Conservation (phyloP, 202 grass and related monocot species). For the Zizania palustris region DNA sequence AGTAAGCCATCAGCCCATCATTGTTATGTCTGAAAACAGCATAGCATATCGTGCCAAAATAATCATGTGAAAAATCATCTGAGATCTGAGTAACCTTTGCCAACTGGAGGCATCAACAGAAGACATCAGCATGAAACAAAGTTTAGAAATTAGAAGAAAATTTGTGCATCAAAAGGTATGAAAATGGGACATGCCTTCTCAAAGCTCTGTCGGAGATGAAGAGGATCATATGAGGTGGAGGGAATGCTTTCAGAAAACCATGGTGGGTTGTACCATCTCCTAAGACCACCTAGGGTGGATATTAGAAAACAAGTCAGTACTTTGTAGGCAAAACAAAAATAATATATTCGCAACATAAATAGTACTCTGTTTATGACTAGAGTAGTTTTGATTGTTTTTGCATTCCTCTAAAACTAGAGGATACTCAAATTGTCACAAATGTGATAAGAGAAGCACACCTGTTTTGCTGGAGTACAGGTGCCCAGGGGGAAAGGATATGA, state of each 20-base stretch:
- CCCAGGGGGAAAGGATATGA: conserved; percentile 91
- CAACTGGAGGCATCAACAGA: conserved; percentile 33
- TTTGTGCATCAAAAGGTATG: conserved; percentile 24
- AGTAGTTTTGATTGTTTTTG: neutral
- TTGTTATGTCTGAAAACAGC: neutral
- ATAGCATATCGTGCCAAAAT: conserved; percentile 7
- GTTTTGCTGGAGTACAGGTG: conserved; percentile 97
- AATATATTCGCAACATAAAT: conserved; percentile 17
- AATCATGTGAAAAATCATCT: conserved; percentile 15
- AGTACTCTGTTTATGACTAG: neutral
- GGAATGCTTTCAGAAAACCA: conserved; percentile 89
- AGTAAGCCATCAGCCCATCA: conserved; percentile 20
- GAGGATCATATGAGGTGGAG: conserved; percentile 80
- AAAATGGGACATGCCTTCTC: conserved; percentile 67
- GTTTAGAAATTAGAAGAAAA: neutral
- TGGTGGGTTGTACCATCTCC: conserved; percentile 92
- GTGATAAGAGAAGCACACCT: conserved; percentile 54
- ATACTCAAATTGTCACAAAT: conserved; percentile 19
- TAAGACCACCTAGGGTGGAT: conserved; percentile 59
- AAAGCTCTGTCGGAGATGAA: conserved; percentile 69
- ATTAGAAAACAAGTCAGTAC: conserved; percentile 23
- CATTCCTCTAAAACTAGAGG: neutral
- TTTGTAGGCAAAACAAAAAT: conserved; percentile 33
- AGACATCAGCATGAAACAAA: conserved; percentile 29
- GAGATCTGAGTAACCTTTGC: conserved; percentile 14